Base-by-base conservation (phyloP, 345 rosid species). In the Murraya koenigii region DNA sequence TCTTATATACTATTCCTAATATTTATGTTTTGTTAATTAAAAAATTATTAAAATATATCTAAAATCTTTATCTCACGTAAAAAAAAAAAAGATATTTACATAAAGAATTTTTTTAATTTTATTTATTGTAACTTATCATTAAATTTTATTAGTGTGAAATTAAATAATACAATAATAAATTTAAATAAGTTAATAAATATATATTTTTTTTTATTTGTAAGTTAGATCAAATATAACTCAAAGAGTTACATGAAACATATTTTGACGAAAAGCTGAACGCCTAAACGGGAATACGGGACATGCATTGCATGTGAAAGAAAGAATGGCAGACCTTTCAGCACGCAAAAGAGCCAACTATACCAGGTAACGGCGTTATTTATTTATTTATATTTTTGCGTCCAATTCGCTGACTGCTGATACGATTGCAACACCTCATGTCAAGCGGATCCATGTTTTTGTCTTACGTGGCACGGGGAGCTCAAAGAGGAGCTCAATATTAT, bases 391-490 rank as follows among this genome's bases (percentile, higher is more conserved):
- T 8, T 28, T 10, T 4, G 35, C 9, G 2, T 14, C 9, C 8
- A 30, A 15, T 70, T 36, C 15, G 4, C 61, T 20, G 10, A 17
- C 74, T 1, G 2, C 22, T 20, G 30, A 49, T 70, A 30, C 17
- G 7, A 39, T 13, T n/a, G 38, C 26, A 44, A 56, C 82, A 58
- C 69, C 65, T 78, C 80, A 32, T 52, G 59, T 11, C 36, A 39
- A 35, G 28, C 14, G 77, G 68, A 22, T 35, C 17, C 49, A 3
- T 0, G 49, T 35, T 36, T 44, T 35, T 32, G 74, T 76, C 80
- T 72, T 60, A 49, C 84, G 56, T 52, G 56, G 56, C 22, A 52
- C 4, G 56, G 7, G 56, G 22, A 17, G 22, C 20, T 4, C 0
- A 4, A 52, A 17, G 22, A 6, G 19, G 56, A 17, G 56, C 19